Evolutionary conservation across 176 grass and related monocot genomes (phyloP), one percentile per base, ranked within the genome.

Genomic region (Elymus sibiricus): DNA sequence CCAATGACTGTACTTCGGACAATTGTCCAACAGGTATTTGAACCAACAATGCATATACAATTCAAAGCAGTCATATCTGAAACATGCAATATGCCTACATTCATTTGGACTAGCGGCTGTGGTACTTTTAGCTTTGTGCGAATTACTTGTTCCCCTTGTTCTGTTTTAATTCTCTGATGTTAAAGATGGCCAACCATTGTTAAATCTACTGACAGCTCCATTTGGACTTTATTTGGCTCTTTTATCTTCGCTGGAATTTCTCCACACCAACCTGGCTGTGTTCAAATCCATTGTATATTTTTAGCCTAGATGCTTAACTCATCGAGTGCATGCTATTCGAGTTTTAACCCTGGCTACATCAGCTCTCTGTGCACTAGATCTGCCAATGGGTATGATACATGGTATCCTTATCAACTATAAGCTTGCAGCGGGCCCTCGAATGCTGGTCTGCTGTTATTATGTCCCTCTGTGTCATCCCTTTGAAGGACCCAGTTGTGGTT

Each of bases 1-100:
- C 94, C 97, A 40, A 96, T 99, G 94, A 99, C 94, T 65, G 97
- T 99, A 55, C 94, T 99, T 87, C 92, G 94, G 32, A 97, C 97
- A 84, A 99, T 99, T 83, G 90, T 99, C 80, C 92, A 94, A 68
- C 97, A 99, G 97, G 97, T 99, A 93, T 85, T 39, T 81, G 56
- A 79, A 59, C 66, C 17, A 56, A 87, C 46, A 74, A 21, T 67
- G 32, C 61, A 17, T 13, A 76, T 78, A 76, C 74, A 44, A 38
- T 85, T 76, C 19, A 5, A 68, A 67, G 43, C 70, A 74, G 44
- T 35, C 64, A 70, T 59, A 59, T 59, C 17, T 71, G 64, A 38
- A 74, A 84, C 39, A 64, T 63, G 53, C 2, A 4, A 53, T 53
- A 53, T 78, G 17, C 60, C 79, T 82, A 84, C 73, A 71, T 76